Base-by-base conservation (phyloP, 345 rosid species). In the Zanthoxylum bungeanum region DNA sequence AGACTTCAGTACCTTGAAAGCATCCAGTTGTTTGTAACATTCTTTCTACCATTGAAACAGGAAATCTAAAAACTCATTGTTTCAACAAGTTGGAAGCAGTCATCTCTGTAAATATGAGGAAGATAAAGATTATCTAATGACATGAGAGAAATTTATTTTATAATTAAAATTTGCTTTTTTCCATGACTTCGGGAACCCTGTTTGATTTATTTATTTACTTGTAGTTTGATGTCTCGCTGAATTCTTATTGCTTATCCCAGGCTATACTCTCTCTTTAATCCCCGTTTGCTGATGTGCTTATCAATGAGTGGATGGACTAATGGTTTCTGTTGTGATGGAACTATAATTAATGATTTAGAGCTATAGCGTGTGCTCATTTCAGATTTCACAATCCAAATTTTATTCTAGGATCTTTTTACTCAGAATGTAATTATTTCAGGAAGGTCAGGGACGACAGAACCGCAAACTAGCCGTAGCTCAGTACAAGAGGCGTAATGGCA, bases 391-490 rank as follows among this genome's bases (percentile, higher is more conserved):
- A 58, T 14, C 25, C 25, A 56, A 42, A 7, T 33, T 46, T n/a
- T 69, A 63, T 60, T 46, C 28, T 50, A 40, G 25, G 16, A 66
- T 12, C 37, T 71, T 42, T 53, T 69, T 33, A 56, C 34, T 68
- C 69, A 70, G 6, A 30, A 53, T 80, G 44, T 69, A 58, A 69
- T 68, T 55, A 27, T 76, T 73, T 60, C 83, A 94, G 98, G 97
- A 92, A 86, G 98, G 98, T n/a, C 82, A 84, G 30, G 97, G 98
- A 61, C 64, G 97, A 70, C 89, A 87, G 79, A 85, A 90, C 75
- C 80, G 98, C 65, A 92, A 92, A 76, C 86, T 94, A 64, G 97
- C 97, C 2, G 81, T 94, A 19, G 97, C 97, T 70, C 79, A 84
- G 77, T 90, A 89, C 55, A 90, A 81, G 75, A 71, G 92, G 62